A percentile compares a stretch with the other conserved stretches of the same genome.
Evolutionary conservation across 495 filamentous ascomycete genomes (phyloP).

Genomic region (Penicillium waksmanii): DNA sequence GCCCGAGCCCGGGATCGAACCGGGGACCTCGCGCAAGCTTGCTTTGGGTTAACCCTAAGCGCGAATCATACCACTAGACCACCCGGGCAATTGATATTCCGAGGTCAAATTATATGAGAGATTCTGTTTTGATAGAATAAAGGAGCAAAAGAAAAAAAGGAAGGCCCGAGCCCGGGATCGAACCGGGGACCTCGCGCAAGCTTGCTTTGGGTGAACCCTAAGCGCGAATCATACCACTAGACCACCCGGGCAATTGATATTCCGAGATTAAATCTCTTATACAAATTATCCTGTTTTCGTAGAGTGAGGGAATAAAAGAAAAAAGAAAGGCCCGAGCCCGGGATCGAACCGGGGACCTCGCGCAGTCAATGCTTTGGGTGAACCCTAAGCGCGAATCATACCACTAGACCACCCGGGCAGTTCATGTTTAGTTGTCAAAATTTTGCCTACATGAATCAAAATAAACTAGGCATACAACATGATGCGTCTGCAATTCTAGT

Average conservation of each 20-base stretch:
- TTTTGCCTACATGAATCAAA: too few relatives aligned
- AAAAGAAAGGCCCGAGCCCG: conserved; percentile 3
- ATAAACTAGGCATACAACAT: too few relatives aligned
- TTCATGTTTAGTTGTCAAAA: too few relatives aligned
- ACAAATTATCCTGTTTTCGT: too few relatives aligned
- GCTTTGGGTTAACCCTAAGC: conserved; percentile 37
- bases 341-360: conserved; percentile 5
- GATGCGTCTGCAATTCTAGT: too few relatives aligned
- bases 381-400: conserved; percentile 52
- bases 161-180: too few relatives aligned
- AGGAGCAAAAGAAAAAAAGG: neutral
- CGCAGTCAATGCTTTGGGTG: conserved; percentile 8
- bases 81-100: neutral
- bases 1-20: conserved; percentile 5
- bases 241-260: neutral
- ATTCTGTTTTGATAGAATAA: too few relatives aligned
- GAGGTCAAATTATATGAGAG: too few relatives aligned
- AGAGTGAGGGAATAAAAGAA: too few relatives aligned
- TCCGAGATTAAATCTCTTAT: too few relatives aligned
- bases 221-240: conserved; percentile 48
- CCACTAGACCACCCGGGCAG: conserved; percentile 45
- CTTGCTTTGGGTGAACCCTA: conserved; percentile 30
- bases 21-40: conserved; percentile 2
- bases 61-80: conserved; percentile 44
- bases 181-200: conserved; percentile 3